These are phyloP conservation scores for Corymbia maculata DNA, from an alignment of 345 rosid species.

Conservation along the genomic window DNA sequence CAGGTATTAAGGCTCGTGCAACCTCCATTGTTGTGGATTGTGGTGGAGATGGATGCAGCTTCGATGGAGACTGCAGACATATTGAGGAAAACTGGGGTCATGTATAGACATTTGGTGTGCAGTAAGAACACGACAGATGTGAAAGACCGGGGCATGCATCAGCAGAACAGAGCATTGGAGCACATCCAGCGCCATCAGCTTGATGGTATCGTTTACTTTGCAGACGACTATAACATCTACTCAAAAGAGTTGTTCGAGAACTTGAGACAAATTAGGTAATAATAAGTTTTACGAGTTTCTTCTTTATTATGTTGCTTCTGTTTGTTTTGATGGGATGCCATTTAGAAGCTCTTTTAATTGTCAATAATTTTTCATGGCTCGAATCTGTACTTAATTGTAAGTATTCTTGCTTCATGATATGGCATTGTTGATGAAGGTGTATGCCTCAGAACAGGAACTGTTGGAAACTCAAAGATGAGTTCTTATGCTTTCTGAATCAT, in stretches of 20 bases:
- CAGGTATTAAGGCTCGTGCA: constrained; percentile 68
- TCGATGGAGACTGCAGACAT: constrained; percentile 76
- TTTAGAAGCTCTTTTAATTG: neutral
- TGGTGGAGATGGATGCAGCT: constrained; percentile 64
- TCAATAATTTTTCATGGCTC: neutral
- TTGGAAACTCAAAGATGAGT: neutral
- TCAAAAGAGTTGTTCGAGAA: constrained; percentile 63
- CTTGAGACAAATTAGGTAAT: constrained; percentile 58
- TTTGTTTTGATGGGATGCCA: neutral
- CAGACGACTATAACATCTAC: constrained; percentile 77
- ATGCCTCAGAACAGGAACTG: neutral
- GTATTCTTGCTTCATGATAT: neutral
- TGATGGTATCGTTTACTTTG: constrained; percentile 81
- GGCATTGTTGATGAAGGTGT: neutral
- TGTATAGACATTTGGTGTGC: constrained; percentile 79
- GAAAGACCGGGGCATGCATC: constrained; percentile 72
- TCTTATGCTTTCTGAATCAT: neutral
- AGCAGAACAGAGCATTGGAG: constrained; percentile 70
- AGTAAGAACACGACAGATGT: constrained; percentile 34
- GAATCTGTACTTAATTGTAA: neutral
- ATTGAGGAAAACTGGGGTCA: constrained; percentile 72
- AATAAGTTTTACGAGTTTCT: neutral
- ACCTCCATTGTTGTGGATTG: constrained; percentile 86
- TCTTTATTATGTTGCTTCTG: neutral
- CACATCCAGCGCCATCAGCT: constrained; percentile 72